phyloP scores from a whole-genome alignment of 257 asterid species.

The Jaltomata sinuosa region DNA sequence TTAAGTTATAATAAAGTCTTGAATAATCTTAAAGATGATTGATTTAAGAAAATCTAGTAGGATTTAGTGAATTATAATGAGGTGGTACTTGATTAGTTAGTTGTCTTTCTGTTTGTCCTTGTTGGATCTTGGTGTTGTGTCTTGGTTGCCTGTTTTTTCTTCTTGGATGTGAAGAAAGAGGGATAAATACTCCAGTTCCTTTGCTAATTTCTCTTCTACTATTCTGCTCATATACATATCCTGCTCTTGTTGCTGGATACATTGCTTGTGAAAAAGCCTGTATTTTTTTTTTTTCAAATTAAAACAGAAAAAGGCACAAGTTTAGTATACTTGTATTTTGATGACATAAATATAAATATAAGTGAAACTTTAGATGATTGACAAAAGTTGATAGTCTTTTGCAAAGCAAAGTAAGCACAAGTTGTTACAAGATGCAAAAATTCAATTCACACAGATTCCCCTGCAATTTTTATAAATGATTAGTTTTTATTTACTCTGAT shows the following conservation, averaged over 20 bases:
- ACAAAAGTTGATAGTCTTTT: background rate
- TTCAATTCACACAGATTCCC: background rate
- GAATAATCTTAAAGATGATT: background rate
- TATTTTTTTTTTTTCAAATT: background rate
- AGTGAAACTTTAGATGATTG: background rate
- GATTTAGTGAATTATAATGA: constrained; percentile 29
- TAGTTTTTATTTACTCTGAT: background rate
- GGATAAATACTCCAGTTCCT: constrained; percentile 91
- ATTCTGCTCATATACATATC: constrained; percentile 24
- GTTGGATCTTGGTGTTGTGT: constrained; percentile 31
- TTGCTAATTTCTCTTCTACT: constrained; percentile 54
- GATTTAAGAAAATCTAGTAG: constrained; percentile 26
- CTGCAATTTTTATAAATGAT: background rate
- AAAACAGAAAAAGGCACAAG: background rate
- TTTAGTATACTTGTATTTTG: background rate
- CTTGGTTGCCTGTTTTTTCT: constrained; percentile 44
- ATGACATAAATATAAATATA: background rate
- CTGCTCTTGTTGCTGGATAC: constrained; percentile 28
- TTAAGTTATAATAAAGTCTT: background rate
- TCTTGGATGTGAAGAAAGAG: constrained; percentile 43
- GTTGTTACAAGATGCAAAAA: background rate
- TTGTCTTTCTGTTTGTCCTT: constrained; percentile 38
- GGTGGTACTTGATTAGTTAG: constrained; percentile 23
- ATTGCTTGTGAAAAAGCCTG: constrained; percentile 40
- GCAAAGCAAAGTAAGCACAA: background rate